Evolutionary conservation across 306 rosid species (phyloP), one percentile per base, ranked within the genome.

Genomic region (Parietaria judaica): DNA sequence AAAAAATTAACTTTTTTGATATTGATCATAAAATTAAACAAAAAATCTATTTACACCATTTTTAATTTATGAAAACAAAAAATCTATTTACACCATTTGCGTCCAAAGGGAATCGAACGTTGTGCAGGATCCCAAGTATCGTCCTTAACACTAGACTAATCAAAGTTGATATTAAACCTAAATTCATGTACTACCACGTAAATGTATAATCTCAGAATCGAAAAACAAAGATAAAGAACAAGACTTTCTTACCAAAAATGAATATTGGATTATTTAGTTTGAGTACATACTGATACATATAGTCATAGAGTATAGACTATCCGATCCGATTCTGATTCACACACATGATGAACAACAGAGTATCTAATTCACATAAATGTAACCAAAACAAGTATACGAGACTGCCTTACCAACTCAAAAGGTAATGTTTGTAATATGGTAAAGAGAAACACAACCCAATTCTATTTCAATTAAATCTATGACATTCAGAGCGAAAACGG

Each of bases 391-490:
- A 35, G 63, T 55, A 37, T 68, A 51, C 68, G 75, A 50, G 7
- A 66, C 38, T 58, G 55, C 63, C 72, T 64, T 71, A 71, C 15
- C 5, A 50, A 13, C 61, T 57, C 36, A 74, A 56, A 47, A 37
- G 13, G 45, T 64, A 67, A 38, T 17, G 77, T 74, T 60, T 58
- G 43, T 59, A 61, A n/a, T 46, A 70, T 47, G 45, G 56, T 68
- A 65, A 50, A 45, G 61, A 74, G 45, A 72, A 74, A 65, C 67
- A 67, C 66, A 76, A 74, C 72, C 79, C 74, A 70, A 48, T 39
- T 82, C 34, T 65, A 78, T 71, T 69, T 72, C 78, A 44, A 58
- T 49, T 68, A 49, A 12, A 50, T 63, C 85, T 70, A 67, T 67
- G 73, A 59, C 56, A 69, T 61, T 62, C 62, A 49, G 71, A 72